Evolutionary conservation across 2,329 filamentous ascomycete genomes (phyloP).

Genomic region (Sclerotinia minor): DNA sequence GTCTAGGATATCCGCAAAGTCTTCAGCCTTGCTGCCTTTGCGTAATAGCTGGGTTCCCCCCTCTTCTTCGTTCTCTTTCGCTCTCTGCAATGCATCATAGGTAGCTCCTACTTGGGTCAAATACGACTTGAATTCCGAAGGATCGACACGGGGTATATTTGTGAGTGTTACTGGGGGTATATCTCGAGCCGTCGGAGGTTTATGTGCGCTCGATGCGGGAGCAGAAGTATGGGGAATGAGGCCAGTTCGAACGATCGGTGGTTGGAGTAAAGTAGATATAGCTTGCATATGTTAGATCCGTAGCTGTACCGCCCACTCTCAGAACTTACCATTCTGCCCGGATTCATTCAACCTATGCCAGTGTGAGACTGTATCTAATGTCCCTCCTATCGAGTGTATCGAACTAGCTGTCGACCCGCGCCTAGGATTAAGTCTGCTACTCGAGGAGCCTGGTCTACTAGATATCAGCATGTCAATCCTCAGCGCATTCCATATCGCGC

Average conservation of each 20-base stretch:
- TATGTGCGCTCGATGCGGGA: constrained; percentile 69
- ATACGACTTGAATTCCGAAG: constrained; percentile 79
- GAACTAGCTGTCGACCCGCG: constrained; percentile 86
- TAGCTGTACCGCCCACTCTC: neutral
- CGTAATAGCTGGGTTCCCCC: constrained; percentile 43
- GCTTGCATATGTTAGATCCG: constrained; percentile 51
- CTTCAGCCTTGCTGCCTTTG: constrained; percentile 43
- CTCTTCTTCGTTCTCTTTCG: constrained; percentile 75
- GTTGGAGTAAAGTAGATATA: constrained; percentile 90
- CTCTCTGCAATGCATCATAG: constrained; percentile 84
- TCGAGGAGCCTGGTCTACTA: constrained; percentile 39
- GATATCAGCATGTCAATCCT: constrained; percentile 46
- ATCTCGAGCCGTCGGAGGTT: constrained; percentile 79
- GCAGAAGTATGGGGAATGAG: constrained; percentile 76
- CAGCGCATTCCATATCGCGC: constrained; percentile 41
- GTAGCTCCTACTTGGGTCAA: constrained; percentile 80
- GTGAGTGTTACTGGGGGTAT: constrained; percentile 92
- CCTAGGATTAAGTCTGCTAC: constrained; percentile 52
- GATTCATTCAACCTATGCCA: constrained; percentile 65
- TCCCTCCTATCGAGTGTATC: constrained; percentile 81
- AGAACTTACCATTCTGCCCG: constrained; percentile 73
- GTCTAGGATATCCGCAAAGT: constrained; percentile 45
- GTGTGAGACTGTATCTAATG: constrained; percentile 67
- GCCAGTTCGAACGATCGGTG: constrained; percentile 85
- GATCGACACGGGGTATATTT: constrained; percentile 80